Evolutionary conservation across 2,329 filamentous ascomycete species (phyloP), one percentile per base, ranked within the genome.

Genomic region (Fusarium irregulare): DNA sequence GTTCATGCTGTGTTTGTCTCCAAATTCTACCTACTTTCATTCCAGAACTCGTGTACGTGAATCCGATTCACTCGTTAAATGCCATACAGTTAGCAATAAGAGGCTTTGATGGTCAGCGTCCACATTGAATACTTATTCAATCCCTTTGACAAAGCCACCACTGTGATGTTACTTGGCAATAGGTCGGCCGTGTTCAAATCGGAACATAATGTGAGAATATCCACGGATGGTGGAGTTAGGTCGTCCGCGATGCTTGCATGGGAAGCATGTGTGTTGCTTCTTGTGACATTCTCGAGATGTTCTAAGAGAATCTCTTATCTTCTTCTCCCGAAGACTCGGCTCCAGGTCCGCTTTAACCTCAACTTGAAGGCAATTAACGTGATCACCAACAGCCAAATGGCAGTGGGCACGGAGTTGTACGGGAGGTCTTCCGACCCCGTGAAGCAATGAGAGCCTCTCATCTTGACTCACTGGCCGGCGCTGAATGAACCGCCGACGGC

Each of bases 321-420:
- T 54, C 25, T 59, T 28, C 25, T 44, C 37, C 44, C 18, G 37
- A 54, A 28, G 2, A 25, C 21, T 61, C 64, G 64, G 68, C 41
- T 65, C 21, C 42, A 32, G 30, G 20, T 48, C 63, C 64, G 50
- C 54, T 57, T 55, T 57, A 59, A 53, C 45, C 49, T 54, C 37
- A 51, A 32, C 27, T 23, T 30, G 51, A 49, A 25, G 30, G 50
- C 14, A 42, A 54, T 49, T 53, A 46, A 30, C 56, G 37, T 45
- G 25, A 61, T 60, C 50, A 60, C 23, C n/a, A 58, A 68, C 58
- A 60, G 11, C 20, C 53, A 45, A 41, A 56, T 25, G 56, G 42
- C 65, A 56, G 68, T 71, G 68, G 68, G 68, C 40, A 70, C 68
- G 64, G 68, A 44, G 47, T 71, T 41, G 23, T 46, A 57, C 68